These are phyloP conservation scores for Priceomyces medius DNA, from an alignment of 805 yeast genomes.

Conservation along the genomic window DNA sequence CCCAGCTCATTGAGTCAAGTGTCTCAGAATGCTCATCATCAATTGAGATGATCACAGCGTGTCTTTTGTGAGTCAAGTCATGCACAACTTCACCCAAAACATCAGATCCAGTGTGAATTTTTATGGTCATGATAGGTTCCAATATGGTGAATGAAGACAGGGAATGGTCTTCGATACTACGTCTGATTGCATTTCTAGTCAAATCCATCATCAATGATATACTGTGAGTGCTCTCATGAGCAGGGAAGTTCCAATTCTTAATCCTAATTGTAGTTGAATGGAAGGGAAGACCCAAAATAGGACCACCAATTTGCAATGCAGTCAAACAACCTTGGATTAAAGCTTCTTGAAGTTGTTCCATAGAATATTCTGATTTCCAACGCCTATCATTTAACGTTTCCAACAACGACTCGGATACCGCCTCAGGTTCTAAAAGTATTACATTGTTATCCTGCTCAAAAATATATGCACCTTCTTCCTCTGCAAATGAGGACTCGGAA, in stretches of 20 bases:
- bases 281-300: slow-evolving; percentile 52
- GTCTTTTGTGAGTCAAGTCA: slow-evolving; percentile 76
- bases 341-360: slow-evolving; percentile 53
- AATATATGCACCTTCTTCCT: slow-evolving; percentile 39
- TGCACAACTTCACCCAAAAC: slow-evolving; percentile 82
- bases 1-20: slow-evolving; percentile 44
- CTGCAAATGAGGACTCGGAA: slow-evolving; percentile 28
- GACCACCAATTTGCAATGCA: slow-evolving; percentile 68
- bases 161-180: slow-evolving; percentile 20
- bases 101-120: slow-evolving; percentile 63
- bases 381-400: slow-evolving; percentile 30
- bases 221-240: slow-evolving; percentile 43
- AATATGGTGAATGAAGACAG: slow-evolving; percentile 49
- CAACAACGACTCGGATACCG: slow-evolving; percentile 26
- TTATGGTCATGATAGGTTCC: slow-evolving; percentile 86
- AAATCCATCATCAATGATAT: slow-evolving; percentile 44
- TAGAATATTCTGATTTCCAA: slow-evolving; percentile 50
- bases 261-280: slow-evolving; percentile 61
- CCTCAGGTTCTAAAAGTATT: slow-evolving; percentile 32
- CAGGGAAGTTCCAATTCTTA: slow-evolving; percentile 51
- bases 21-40: slow-evolving; percentile 55
- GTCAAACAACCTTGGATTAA: slow-evolving; percentile 59
- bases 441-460: slow-evolving; percentile 51
- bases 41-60: slow-evolving; percentile 69
- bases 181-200: slow-evolving; percentile 36